phyloP scores from a whole-genome alignment of 805 yeast genomes.

The Nakazawaea ernobii region DNA sequence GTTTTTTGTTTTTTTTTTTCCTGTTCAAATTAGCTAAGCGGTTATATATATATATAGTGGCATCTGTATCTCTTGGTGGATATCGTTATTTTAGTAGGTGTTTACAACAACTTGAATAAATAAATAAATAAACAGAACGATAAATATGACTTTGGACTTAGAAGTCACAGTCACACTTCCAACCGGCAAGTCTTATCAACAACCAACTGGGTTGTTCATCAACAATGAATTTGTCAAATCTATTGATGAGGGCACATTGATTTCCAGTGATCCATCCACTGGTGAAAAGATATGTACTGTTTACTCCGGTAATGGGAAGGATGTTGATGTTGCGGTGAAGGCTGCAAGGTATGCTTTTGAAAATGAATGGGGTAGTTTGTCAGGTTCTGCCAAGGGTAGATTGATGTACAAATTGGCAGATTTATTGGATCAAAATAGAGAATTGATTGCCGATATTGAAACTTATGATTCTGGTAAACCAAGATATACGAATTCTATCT shows the following conservation, averaged over 20 bases:
- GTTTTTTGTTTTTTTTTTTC: too few relatives aligned
- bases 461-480: conserved; percentile 59
- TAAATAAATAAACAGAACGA: background rate
- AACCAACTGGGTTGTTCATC: conserved; percentile 84
- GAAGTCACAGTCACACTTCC: conserved; percentile 23
- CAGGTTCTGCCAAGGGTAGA: conserved; percentile 42
- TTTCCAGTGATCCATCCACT: conserved; percentile 51
- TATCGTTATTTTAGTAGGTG: too few relatives aligned
- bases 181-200: conserved; percentile 42
- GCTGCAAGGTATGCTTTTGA: conserved; percentile 48
- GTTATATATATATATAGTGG: too few relatives aligned
- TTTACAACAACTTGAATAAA: too few relatives aligned
- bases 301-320: conserved; percentile 44
- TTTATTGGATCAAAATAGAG: conserved; percentile 41
- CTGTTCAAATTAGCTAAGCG: too few relatives aligned
- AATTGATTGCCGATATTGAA: conserved; percentile 50
- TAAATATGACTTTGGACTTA: conserved; percentile 7
- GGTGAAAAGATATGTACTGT: conserved; percentile 47
- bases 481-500: conserved; percentile 42
- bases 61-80: background rate
- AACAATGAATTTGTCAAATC: conserved; percentile 73
- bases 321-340: conserved; percentile 48
- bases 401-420: conserved; percentile 43
- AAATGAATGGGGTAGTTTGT: conserved; percentile 38
- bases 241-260: conserved; percentile 49